A percentile compares a stretch with the other conserved stretches of the same genome.
Evolutionary conservation across 805 yeast species (phyloP).

Genomic region (Trichomonascus vanleenenianus): DNA sequence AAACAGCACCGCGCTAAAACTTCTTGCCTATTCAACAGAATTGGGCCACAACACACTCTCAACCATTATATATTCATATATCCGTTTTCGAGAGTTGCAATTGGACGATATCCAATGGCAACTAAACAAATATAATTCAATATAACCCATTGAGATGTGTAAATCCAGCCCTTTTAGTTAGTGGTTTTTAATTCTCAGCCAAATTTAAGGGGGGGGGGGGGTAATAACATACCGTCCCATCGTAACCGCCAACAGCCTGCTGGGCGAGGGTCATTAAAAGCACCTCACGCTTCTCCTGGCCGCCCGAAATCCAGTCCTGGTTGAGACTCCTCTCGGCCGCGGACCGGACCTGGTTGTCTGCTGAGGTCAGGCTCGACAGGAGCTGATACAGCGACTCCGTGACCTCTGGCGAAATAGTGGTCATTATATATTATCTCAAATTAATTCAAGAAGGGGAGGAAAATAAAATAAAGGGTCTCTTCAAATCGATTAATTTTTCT

Average conservation of each 20-base stretch:
- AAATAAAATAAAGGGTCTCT: constrained; percentile 8
- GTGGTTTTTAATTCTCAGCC: background rate
- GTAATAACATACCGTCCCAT: constrained; percentile 41
- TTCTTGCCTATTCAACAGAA: constrained; percentile 26
- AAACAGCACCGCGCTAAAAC: constrained; percentile 82
- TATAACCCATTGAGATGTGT: too few relatives aligned
- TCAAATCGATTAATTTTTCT: background rate
- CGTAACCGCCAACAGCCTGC: constrained; percentile 59
- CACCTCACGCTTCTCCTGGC: constrained; percentile 51
- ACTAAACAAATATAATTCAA: too few relatives aligned
- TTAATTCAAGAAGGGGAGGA: too few relatives aligned
- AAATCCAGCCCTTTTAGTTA: background rate
- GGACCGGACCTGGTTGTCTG: constrained; percentile 68
- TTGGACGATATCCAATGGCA: too few relatives aligned
- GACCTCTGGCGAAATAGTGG: constrained; percentile 50
- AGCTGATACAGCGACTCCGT: constrained; percentile 47
- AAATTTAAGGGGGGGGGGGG: background rate
- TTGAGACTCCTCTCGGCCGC: constrained; percentile 71
- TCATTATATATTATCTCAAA: constrained; percentile 16
- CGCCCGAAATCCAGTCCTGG: constrained; percentile 60
- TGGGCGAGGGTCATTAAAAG: constrained; percentile 73
- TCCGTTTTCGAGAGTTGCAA: too few relatives aligned
- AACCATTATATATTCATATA: too few relatives aligned
- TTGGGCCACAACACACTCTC: too few relatives aligned
- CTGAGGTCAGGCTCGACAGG: constrained; percentile 62